Evolutionary conservation across 1,284 basidiomycete genomes (phyloP).

Genomic region (Ganoderma boninense): DNA sequence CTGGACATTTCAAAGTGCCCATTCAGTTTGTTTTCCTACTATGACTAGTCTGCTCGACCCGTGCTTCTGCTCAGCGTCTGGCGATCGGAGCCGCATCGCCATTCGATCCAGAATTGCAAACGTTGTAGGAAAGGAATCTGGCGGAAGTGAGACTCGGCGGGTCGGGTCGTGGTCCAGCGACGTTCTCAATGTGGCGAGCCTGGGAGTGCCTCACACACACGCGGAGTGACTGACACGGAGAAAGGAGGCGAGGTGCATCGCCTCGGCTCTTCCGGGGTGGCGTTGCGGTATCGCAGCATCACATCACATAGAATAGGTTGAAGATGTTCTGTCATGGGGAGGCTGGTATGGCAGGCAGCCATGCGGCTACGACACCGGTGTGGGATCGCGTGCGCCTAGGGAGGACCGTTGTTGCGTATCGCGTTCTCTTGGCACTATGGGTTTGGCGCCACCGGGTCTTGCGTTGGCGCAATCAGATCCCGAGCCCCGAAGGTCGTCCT

Average conservation of each 20-base stretch:
- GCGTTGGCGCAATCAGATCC: not conserved
- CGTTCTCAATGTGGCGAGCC: conserved; percentile 6
- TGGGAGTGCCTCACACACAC: conserved; percentile 20
- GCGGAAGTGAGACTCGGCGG: too few relatives aligned
- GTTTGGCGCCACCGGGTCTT: not conserved
- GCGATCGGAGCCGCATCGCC: conserved; percentile 9
- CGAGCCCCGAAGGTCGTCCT: not conserved
- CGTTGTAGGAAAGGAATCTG: not conserved
- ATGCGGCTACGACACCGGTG: conserved; percentile 24
- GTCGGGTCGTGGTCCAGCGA: not conserved
- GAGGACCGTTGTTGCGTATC: conserved; percentile 4
- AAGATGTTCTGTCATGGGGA: not conserved
- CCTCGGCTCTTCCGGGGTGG: conserved; percentile 11
- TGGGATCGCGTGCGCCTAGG: not conserved
- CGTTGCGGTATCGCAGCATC: conserved; percentile 7
- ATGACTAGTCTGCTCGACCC: not conserved
- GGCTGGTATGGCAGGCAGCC: conserved; percentile 11
- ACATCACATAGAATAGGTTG: not conserved
- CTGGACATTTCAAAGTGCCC: not conserved
- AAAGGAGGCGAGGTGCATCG: conserved; percentile 11
- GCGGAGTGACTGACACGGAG: conserved; percentile 8
- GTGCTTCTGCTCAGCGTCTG: not conserved
- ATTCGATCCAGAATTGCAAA: not conserved
- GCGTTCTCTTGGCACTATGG: not conserved
- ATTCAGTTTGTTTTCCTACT: conserved; percentile 1